These are phyloP conservation scores for Metarhizium sp. DNA, from an alignment of 2,329 filamentous ascomycete genomes.

Conservation along the genomic window DNA sequence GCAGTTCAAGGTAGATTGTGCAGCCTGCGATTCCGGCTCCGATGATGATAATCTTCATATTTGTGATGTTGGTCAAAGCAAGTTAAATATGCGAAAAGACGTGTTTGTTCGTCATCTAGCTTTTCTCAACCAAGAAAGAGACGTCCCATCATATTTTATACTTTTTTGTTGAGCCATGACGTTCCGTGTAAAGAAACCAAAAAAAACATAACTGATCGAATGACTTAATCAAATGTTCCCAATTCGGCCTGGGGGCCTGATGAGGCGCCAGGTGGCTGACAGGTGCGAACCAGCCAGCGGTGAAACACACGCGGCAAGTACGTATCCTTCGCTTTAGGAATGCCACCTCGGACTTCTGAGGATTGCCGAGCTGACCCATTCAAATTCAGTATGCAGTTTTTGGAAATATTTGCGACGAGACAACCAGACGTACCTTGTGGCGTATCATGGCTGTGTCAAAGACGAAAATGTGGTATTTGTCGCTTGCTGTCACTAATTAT, in stretches of 20 bases:
- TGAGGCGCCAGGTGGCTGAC: background rate
- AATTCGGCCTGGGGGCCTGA: background rate
- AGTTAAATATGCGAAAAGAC: background rate
- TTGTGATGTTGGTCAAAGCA: background rate
- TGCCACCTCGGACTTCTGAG: background rate
- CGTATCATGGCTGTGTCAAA: background rate
- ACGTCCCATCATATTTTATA: too few species aligned
- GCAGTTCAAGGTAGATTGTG: conserved; percentile 14
- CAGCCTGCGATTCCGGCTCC: conserved; percentile 17
- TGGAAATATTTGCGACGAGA: background rate
- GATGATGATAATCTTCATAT: conserved; percentile 16
- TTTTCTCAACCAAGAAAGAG: background rate
- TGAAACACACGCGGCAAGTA: background rate
- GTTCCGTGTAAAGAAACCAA: background rate
- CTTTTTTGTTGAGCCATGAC: background rate
- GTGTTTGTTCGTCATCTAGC: background rate
- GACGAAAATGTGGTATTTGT: too few species aligned
- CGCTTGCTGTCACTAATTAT: too few species aligned
- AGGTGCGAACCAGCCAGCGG: background rate
- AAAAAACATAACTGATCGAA: background rate
- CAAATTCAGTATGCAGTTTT: background rate
- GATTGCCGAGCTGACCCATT: background rate
- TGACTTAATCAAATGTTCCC: background rate
- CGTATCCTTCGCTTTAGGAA: background rate
- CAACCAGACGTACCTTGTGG: background rate